A percentile compares a stretch with the other conserved stretches of the same genome.
Conservation (phyloP, 2,329 filamentous ascomycete species). For the Fusarium multiceps region DNA sequence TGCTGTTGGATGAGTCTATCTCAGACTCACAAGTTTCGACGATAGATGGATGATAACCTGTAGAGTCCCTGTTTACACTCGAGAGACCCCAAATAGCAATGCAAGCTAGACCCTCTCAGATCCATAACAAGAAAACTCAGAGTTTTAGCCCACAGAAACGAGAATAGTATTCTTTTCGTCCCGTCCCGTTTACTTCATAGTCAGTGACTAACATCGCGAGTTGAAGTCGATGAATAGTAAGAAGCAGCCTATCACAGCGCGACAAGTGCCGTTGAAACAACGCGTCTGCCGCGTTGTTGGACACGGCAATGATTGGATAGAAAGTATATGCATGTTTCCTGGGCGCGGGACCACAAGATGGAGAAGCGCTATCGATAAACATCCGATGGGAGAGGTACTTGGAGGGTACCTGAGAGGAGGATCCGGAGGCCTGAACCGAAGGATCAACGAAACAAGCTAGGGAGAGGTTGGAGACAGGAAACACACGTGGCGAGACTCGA, state of each 20-base stretch:
- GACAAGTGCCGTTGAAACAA: constrained; percentile 31
- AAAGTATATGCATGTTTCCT: constrained; percentile 38
- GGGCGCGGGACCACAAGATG: constrained; percentile 29
- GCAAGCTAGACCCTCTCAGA: constrained; percentile 1
- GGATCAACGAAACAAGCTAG: constrained; percentile 8
- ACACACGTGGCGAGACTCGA: constrained; percentile 4
- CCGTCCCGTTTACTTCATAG: constrained; percentile 3
- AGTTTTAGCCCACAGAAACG: background rate
- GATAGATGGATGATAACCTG: constrained; percentile 8
- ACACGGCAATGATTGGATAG: constrained; percentile 39
- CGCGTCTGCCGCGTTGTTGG: constrained; percentile 43
- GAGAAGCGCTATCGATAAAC: constrained; percentile 48
- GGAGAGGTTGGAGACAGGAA: background rate
- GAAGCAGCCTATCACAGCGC: constrained; percentile 33
- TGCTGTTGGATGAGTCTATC: constrained; percentile 3
- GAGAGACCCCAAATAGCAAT: constrained; percentile 6
- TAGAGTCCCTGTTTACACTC: constrained; percentile 9
- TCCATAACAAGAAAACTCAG: constrained; percentile 17
- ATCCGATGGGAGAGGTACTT: constrained; percentile 28
- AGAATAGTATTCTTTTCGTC: constrained; percentile 6
- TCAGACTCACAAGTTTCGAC: constrained; percentile 18
- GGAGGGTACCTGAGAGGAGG: constrained; percentile 11
- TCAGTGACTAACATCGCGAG: constrained; percentile 11
- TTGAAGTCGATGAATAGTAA: constrained; percentile 8
- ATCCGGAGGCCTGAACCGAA: constrained; percentile 26